Evolutionary conservation across 495 filamentous ascomycete genomes (phyloP), one percentile per base, ranked within the genome.

Genomic region (Entonaema liquescens): DNA sequence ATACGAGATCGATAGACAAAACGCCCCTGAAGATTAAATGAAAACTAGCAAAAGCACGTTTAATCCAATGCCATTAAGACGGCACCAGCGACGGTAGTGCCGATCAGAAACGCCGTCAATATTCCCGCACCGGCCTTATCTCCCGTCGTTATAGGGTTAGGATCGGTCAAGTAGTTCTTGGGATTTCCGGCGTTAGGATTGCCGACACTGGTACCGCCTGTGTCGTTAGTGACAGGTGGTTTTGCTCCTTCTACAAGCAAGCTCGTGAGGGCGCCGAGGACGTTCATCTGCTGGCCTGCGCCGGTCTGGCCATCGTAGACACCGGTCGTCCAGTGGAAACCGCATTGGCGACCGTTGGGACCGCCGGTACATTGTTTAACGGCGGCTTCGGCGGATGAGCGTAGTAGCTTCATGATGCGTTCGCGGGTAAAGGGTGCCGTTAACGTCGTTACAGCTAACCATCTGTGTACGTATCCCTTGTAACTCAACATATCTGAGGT

Each of bases 381-480:
- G 25, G 91, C 94, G n/a, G 89, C 91, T 52, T 80, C 72, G 1
- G 91, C 88, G 12, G 92, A 93, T 3, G 85, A 83, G 3, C 79
- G 80, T 12, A 97, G 83, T n/a, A 88, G 83, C 3, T 86, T 84
- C 80, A 92, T 88, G 68, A 97, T 86, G 47, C 74, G 79, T 40
- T 83, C 82, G 29, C 79, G 79, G 2, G 85, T 89, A 76, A 88
- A 91, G 2, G 93, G 92, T 0, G 89, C 92, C 54, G 94, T 75
- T 70, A 92, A 87, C 7, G 90, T 89, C 3, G 87, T 85, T 5
- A 83, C 80, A n/a, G 88, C 88, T 79, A 97, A 85, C 91, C 92
- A 97, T 25, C 93, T 91, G 23, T 92, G 82, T 15, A 95, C 82
- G 80, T 94, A 96, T 35, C 91, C 92, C 79, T 95, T 97, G 88